phyloP scores from a whole-genome alignment of 202 grass and related monocot genomes.

The Panicum hallii region DNA sequence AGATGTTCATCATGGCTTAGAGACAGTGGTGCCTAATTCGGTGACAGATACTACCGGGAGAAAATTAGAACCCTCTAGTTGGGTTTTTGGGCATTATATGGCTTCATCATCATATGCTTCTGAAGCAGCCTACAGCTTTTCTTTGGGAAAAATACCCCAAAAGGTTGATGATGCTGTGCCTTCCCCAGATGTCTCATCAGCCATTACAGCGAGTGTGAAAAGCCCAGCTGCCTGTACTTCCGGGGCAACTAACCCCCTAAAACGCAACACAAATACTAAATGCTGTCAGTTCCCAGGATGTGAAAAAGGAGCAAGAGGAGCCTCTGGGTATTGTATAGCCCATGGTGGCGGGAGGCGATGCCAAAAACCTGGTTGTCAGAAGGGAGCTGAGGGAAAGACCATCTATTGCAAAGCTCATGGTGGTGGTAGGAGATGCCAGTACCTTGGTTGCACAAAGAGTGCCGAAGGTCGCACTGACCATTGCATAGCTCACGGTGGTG shows the following conservation, averaged over 20 bases:
- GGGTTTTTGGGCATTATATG: slow-evolving; percentile 51
- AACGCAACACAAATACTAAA: slow-evolving; percentile 46
- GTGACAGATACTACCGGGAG: slow-evolving; percentile 17
- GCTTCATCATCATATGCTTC: slow-evolving; percentile 32
- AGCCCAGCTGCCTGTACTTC: slow-evolving; percentile 59
- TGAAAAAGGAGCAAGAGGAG: slow-evolving; percentile 71
- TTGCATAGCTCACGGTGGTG: slow-evolving; percentile 80
- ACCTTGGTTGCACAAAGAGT: slow-evolving; percentile 80
- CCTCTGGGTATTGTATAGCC: slow-evolving; percentile 73
- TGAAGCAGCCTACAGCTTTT: slow-evolving; percentile 42
- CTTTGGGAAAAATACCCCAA: slow-evolving; percentile 33
- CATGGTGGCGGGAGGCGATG: slow-evolving; percentile 77
- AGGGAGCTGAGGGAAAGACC: slow-evolving; percentile 81
- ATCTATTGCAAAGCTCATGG: slow-evolving; percentile 90
- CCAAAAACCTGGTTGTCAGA: slow-evolving; percentile 70
- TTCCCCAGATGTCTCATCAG: slow-evolving; percentile 44
- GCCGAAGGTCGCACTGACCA: slow-evolving; percentile 79
- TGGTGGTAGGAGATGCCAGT: slow-evolving; percentile 72
- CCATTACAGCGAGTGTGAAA: slow-evolving; percentile 44
- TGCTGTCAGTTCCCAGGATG: slow-evolving; percentile 79
- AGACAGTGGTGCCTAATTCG: background rate
- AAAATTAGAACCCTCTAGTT: slow-evolving; percentile 46
- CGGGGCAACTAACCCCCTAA: slow-evolving; percentile 37
- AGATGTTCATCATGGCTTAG: slow-evolving; percentile 33
- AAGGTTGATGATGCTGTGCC: slow-evolving; percentile 41